These are phyloP conservation scores for Ceratobasidium papillatum DNA, from an alignment of 1,284 basidiomycete species.

Conservation along the genomic window DNA sequence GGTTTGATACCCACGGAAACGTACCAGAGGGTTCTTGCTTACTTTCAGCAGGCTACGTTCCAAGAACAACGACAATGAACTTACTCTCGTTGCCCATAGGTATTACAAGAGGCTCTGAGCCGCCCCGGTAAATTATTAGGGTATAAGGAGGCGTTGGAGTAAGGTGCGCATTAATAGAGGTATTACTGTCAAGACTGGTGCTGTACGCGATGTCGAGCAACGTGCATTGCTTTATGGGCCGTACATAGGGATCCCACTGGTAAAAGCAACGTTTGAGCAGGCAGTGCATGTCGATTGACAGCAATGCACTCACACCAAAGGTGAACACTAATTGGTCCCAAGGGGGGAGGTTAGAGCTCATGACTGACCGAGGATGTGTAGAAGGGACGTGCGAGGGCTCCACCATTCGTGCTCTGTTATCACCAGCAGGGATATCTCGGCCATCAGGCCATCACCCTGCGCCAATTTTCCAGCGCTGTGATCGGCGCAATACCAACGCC, in stretches of 20 bases:
- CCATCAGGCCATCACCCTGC: background rate
- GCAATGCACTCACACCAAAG: constrained; percentile 5
- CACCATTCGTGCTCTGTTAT: background rate
- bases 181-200: background rate
- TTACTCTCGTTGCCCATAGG: constrained; percentile 12
- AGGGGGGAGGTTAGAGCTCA: constrained; percentile 12
- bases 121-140: constrained; percentile 17
- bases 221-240: constrained; percentile 12
- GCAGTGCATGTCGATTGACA: background rate
- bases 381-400: background rate
- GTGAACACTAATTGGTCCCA: constrained; percentile 28
- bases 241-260: background rate
- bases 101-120: constrained; percentile 8
- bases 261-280: too few species aligned
- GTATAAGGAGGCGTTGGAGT: constrained; percentile 3
- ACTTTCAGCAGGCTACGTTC: background rate
- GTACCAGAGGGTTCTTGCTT: background rate
- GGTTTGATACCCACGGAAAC: constrained; percentile 6
- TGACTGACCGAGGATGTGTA: background rate
- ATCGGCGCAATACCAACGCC: background rate
- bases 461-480: background rate
- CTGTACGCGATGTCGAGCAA: background rate
- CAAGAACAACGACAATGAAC: background rate
- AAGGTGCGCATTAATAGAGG: background rate
- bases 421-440: background rate